Evolutionary conservation across 2,329 filamentous ascomycete genomes (phyloP).

Genomic region (Talaromyces sp.): DNA sequence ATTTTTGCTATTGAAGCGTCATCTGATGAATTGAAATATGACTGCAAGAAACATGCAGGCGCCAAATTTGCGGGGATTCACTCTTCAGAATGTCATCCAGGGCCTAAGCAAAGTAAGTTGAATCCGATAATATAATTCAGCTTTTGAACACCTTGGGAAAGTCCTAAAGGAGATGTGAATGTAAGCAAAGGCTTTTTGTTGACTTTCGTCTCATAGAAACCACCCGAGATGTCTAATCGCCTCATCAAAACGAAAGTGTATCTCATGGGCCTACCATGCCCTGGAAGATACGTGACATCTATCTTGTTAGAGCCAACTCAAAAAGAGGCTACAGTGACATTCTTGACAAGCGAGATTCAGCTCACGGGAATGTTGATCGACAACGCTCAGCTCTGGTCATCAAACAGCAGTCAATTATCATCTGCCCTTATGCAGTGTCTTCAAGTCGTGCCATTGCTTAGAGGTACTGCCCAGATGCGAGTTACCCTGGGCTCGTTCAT

Average conservation of each 20-base stretch:
- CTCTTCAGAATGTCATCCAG: not conserved
- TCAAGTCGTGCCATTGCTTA: conserved; percentile 27
- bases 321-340: not conserved
- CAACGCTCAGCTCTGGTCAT: conserved; percentile 14
- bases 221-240: conserved; percentile 25
- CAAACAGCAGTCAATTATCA: conserved; percentile 29
- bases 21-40: not conserved
- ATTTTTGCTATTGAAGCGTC: too few species aligned
- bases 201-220: conserved; percentile 20
- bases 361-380: not conserved
- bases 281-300: conserved; percentile 12
- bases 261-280: conserved; percentile 28
- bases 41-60: not conserved
- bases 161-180: too few species aligned
- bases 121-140: too few species aligned
- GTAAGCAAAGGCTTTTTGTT: not conserved
- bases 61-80: not conserved
- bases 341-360: not conserved
- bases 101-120: not conserved
- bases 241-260: conserved; percentile 27
- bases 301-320: not conserved
- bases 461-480: conserved; percentile 38
- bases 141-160: not conserved
- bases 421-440: conserved; percentile 29
- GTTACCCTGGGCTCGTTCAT: conserved; percentile 40